A percentile compares a stretch with the other conserved stretches of the same genome.
phyloP scores from a whole-genome alignment of 2,329 filamentous ascomycete species.

The Fusarium foetens region DNA sequence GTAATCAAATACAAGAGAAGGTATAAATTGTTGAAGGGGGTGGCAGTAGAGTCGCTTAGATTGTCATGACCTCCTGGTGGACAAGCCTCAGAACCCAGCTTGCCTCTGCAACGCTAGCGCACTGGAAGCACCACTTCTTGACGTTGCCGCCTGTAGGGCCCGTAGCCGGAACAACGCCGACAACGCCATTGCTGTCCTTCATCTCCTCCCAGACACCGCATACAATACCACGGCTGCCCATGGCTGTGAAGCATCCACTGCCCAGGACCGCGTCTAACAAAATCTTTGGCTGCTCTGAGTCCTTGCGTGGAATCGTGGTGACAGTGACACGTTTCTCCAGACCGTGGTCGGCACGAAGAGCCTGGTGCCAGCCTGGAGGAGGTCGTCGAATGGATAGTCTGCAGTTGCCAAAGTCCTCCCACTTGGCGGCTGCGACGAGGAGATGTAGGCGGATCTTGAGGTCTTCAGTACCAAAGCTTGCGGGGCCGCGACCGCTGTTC shows the following conservation, averaged over 20 bases:
- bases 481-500: slow-evolving; percentile 61
- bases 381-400: slow-evolving; percentile 83
- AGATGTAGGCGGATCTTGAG: slow-evolving; percentile 88
- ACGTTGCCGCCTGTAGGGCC: slow-evolving; percentile 65
- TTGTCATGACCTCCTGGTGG: slow-evolving; percentile 64
- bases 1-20: slow-evolving; percentile 16
- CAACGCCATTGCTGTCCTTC: slow-evolving; percentile 68
- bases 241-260: slow-evolving; percentile 83
- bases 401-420: slow-evolving; percentile 91
- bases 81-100: slow-evolving; percentile 66
- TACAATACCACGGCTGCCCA: slow-evolving; percentile 87
- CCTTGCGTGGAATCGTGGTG: slow-evolving; percentile 73
- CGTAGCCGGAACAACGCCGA: slow-evolving; percentile 62
- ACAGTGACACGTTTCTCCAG: slow-evolving; percentile 89
- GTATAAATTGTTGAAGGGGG: background rate
- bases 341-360: slow-evolving; percentile 69
- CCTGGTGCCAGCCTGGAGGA: slow-evolving; percentile 69
- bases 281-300: slow-evolving; percentile 65
- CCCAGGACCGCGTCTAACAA: slow-evolving; percentile 86
- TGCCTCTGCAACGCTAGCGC: slow-evolving; percentile 62
- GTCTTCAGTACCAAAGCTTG: slow-evolving; percentile 73
- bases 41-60: slow-evolving; percentile 35
- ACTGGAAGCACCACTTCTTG: slow-evolving; percentile 73
- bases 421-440: slow-evolving; percentile 79
- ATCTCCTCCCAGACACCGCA: slow-evolving; percentile 87